Conservation (phyloP, 2,329 filamentous ascomycete species). For the Calonectria crousiana region DNA sequence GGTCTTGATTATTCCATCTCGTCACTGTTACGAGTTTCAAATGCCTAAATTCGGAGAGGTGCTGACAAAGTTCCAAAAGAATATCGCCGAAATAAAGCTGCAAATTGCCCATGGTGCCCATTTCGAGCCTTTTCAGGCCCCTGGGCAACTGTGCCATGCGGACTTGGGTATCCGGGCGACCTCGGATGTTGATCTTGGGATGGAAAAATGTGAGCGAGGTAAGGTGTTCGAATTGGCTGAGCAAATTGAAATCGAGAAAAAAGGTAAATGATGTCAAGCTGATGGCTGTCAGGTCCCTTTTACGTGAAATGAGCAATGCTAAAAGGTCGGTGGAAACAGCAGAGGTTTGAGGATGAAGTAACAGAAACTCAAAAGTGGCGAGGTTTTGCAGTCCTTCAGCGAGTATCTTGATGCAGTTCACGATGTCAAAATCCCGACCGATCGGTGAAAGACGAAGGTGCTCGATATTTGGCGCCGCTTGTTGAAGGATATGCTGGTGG, state of each 20-base stretch:
- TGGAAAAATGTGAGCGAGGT: not conserved
- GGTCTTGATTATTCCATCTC: not conserved
- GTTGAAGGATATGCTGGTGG: not conserved
- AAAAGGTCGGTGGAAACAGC: not conserved
- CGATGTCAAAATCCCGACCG: not conserved
- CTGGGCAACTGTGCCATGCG: not conserved
- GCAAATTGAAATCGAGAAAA: not conserved
- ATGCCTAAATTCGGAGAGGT: not conserved
- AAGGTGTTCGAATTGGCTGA: not conserved
- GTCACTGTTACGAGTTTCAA: not conserved
- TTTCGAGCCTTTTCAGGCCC: not conserved
- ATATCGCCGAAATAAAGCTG: not conserved
- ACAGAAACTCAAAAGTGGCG: not conserved
- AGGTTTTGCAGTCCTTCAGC: not conserved
- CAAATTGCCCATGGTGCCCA: not conserved
- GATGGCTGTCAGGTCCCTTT: not conserved
- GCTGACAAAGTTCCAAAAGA: not conserved
- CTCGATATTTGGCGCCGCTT: not conserved
- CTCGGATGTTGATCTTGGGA: not conserved
- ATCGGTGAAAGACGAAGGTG: not conserved
- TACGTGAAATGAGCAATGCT: not conserved
- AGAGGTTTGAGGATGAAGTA: not conserved
- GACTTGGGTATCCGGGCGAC: not conserved
- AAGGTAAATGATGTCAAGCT: not conserved
- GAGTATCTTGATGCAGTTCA: not conserved